Evolutionary conservation across 106 monocot species (phyloP), one percentile per base, ranked within the genome.

Genomic region (Acorus calamus): DNA sequence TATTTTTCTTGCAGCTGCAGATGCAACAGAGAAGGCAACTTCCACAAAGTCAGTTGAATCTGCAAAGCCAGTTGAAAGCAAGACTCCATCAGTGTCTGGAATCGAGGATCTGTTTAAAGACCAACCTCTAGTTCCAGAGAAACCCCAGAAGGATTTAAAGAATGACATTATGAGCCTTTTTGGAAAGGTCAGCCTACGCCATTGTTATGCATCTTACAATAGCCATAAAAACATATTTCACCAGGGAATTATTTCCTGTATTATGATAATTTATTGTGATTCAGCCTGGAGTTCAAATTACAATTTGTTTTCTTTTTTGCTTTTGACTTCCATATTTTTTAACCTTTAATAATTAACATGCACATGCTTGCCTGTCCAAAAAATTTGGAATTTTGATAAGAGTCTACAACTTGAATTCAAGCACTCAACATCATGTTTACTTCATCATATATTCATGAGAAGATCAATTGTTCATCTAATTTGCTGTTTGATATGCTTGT

Each of bases 81-180:
- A 76, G 12, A 7, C 43, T 11, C 77, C 77, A 45, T 58, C 63
- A 56, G 49, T 71, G 14, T 67, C 76, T 44, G 73, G 72, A 8
- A 45, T 87, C 7, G 84, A 91, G 49, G 85, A 91, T 65, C 63
- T 96, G 56, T 79, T 96, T 68, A 91, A 82, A 71, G 84, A 78
- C 64, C 49, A 63, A 50, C 41, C 80, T 60, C 63, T 79, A 14
- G 72, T 44, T 72, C 60, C 78, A 47, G 46, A 72, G 66, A 76
- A 75, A 12, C 47, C 84, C 11, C 70, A 70, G 69, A 73, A 60
- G 28, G 80, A 64, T 69, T 69, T 71, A 3, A 90, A 87, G 60
- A 91, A 71, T 60, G 90, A 96, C 57, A 96, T 96, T 42, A 85
- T 96, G 90, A 83, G 94, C 69, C 87, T 96, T 45, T 96, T 96